These are phyloP conservation scores for Waltiozyma sp. DNA, from an alignment of 1,139 yeast species.

Conservation along the genomic window DNA sequence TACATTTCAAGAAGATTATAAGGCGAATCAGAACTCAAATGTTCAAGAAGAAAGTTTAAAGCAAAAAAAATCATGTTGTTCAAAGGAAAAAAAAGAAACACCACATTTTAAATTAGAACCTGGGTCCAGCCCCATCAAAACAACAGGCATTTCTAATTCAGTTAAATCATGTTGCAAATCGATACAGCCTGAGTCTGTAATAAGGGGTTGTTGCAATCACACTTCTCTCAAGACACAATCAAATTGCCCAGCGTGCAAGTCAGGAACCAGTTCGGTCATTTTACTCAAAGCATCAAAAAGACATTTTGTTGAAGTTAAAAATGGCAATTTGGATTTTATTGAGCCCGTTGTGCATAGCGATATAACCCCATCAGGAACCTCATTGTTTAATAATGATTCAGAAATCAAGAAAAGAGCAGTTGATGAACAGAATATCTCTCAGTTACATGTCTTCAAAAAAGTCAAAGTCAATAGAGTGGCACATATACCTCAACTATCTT, in stretches of 20 bases:
- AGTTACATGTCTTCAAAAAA: neutral
- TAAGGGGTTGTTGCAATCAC: conserved; percentile 3
- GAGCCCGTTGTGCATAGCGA: conserved; percentile 10
- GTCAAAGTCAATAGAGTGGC: neutral
- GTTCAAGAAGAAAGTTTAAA: no score
- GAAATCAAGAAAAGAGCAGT: neutral
- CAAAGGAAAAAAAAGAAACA: neutral
- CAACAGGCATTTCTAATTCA: neutral
- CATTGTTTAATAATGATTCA: no score
- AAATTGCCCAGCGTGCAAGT: conserved; percentile 4
- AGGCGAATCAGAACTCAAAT: neutral
- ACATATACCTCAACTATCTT: neutral
- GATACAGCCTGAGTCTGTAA: neutral
- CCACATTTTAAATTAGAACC: no score
- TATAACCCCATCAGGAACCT: neutral
- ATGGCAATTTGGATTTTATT: conserved; percentile 21
- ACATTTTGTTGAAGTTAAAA: conserved; percentile 36
- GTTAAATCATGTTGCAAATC: conserved; percentile 2
- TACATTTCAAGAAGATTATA: conserved; percentile 4
- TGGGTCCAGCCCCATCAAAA: no score
- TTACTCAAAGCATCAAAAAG: conserved; percentile 35
- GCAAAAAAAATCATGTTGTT: neutral
- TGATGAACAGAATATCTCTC: neutral
- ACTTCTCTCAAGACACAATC: neutral
- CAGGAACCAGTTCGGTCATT: conserved; percentile 21